A percentile compares a stretch with the other conserved stretches of the same genome.
Evolutionary conservation across 208 protist species (phyloP).

Genomic region (Crithidia fasciculata): DNA sequence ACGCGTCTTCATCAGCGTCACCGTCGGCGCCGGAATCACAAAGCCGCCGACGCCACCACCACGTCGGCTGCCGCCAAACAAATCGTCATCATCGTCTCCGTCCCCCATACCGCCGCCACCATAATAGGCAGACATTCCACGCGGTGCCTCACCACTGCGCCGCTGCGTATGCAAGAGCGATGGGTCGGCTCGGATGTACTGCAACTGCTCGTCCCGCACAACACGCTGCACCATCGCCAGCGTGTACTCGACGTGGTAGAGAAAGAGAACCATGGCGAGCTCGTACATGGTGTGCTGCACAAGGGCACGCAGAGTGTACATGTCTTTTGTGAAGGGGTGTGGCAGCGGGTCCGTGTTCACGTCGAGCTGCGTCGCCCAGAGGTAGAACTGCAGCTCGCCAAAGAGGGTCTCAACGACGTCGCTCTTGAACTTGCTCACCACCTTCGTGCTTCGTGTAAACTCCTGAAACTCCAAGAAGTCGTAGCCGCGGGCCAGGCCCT

Average conservation of each 20-base stretch:
- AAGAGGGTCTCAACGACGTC: slow-evolving; percentile 91
- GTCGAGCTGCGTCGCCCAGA: slow-evolving; percentile 77
- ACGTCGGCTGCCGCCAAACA: not conserved
- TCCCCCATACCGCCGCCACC: not conserved
- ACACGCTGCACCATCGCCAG: slow-evolving; percentile 71
- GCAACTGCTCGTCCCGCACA: slow-evolving; percentile 73
- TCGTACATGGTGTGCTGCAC: slow-evolving; percentile 87
- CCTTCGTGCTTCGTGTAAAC: slow-evolving; percentile 64
- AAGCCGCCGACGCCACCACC: not conserved
- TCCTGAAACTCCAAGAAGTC: slow-evolving; percentile 84
- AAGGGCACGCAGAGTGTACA: slow-evolving; percentile 68
- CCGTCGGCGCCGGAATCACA: slow-evolving; percentile 1
- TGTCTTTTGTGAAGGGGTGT: slow-evolving; percentile 72
- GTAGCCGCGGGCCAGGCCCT: slow-evolving; percentile 83
- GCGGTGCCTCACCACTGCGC: not conserved
- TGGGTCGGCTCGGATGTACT: slow-evolving; percentile 68
- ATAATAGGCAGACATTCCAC: not conserved
- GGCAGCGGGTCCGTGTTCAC: slow-evolving; percentile 42
- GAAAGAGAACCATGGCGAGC: slow-evolving; percentile 80
- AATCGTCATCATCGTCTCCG: slow-evolving; percentile 2
- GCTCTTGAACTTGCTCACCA: slow-evolving; percentile 93
- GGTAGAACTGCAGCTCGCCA: slow-evolving; percentile 85
- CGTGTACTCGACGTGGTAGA: slow-evolving; percentile 78
- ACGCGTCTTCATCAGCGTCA: slow-evolving; percentile 20
- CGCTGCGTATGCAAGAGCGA: slow-evolving; percentile 6